phyloP scores from a whole-genome alignment of 2,329 filamentous ascomycete genomes.

The Endothia cerciana region DNA sequence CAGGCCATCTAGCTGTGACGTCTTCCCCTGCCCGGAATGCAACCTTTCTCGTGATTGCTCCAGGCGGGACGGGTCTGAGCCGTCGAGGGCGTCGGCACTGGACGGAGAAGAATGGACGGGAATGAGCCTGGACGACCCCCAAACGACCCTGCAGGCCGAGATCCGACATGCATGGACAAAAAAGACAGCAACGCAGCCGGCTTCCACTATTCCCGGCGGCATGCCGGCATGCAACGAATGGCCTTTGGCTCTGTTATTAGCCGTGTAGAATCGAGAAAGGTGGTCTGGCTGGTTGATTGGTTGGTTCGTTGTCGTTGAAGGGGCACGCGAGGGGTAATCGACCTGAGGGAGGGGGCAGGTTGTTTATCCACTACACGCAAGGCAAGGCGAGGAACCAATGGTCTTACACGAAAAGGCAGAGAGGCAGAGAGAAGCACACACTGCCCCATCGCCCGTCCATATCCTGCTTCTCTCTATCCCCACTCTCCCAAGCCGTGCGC shows the following conservation, averaged over 20 bases:
- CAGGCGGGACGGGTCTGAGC: no score
- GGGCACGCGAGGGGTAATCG: background rate
- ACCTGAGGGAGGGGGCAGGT: background rate
- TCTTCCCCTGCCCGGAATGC: background rate
- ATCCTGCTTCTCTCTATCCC: background rate
- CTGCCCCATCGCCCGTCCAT: background rate
- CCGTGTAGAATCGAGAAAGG: no score
- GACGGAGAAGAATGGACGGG: no score
- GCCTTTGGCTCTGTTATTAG: no score
- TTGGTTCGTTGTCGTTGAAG: background rate
- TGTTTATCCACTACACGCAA: background rate
- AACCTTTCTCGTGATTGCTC: background rate
- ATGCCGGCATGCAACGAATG: background rate
- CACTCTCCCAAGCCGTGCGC: background rate
- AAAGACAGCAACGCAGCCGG: slow-evolving; percentile 11
- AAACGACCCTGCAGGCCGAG: slow-evolving; percentile 2
- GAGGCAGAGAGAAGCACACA: no score
- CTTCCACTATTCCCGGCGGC: slow-evolving; percentile 3
- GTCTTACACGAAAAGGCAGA: slow-evolving; percentile 15
- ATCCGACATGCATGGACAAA: background rate
- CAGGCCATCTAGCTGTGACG: background rate
- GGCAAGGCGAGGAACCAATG: background rate
- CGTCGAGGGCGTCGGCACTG: no score
- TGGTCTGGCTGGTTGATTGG: no score
- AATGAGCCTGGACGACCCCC: background rate